Conservation (phyloP, 768 basidiomycete genomes). For the Calocybe gangraenosa region DNA sequence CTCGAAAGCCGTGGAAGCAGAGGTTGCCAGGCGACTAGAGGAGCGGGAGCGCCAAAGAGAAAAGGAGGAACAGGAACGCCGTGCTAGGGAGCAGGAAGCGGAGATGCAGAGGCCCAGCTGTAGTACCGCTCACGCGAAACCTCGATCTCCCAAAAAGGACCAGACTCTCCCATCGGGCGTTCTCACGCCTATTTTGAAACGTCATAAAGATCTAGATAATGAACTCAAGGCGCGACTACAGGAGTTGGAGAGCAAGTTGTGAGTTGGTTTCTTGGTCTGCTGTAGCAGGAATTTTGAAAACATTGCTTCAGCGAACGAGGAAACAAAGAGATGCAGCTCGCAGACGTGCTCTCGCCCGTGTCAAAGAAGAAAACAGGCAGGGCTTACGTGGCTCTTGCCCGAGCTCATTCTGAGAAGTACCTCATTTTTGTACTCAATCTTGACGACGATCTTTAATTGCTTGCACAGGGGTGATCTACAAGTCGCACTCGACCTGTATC, state of each 20-base stretch:
- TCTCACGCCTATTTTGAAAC: conserved; percentile 58
- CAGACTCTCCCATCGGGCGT: conserved; percentile 41
- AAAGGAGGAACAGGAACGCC: conserved; percentile 32
- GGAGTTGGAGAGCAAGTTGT: conserved; percentile 75
- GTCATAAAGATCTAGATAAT: conserved; percentile 64
- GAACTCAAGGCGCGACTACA: conserved; percentile 60
- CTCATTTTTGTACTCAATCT: conserved; percentile 23
- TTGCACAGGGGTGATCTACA: conserved; percentile 72
- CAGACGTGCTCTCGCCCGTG: conserved; percentile 62
- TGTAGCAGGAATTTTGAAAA: conserved; percentile 2
- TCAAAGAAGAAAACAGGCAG: conserved; percentile 80
- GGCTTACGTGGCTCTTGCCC: conserved; percentile 80
- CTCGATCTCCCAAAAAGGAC: conserved; percentile 33
- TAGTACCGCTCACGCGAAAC: conserved; percentile 22
- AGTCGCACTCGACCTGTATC: conserved; percentile 76
- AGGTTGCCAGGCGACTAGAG: conserved; percentile 64
- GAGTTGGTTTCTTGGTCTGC: conserved; percentile 25
- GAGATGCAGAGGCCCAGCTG: conserved; percentile 18
- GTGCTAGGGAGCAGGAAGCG: conserved; percentile 27
- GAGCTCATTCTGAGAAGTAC: conserved; percentile 78
- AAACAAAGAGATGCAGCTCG: conserved; percentile 55
- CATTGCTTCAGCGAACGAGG: conserved; percentile 46
- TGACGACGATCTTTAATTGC: background rate
- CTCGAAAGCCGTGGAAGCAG: conserved; percentile 67
- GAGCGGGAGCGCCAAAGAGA: conserved; percentile 39